Base-by-base conservation (phyloP, 2,329 filamentous ascomycete genomes). In the Grosmannia serpens region DNA sequence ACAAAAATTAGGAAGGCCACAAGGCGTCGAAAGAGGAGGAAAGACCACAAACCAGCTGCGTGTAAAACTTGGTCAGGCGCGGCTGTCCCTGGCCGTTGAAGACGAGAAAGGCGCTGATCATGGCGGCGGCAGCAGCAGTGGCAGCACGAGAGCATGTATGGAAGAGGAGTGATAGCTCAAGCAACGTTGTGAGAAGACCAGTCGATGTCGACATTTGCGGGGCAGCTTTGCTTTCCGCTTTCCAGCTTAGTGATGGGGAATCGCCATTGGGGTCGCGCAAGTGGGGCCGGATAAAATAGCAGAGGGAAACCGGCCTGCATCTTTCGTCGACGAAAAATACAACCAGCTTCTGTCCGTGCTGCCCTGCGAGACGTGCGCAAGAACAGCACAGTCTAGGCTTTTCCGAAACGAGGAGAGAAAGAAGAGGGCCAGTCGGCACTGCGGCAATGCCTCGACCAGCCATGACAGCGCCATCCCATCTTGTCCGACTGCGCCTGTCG, bases 21-120 rank as follows among this genome's bases (percentile, higher is more conserved):
- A 13, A 24, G 41, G 33, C n/a, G 1, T 50, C n/a, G 22, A 49
- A 38, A 31, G 49, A 29, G 20, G 22, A 13, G 20, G 10, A 47
- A 47, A 49, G 57, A 59, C 50, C 24, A 49, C 74, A 61, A 74
- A 95, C 92, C 65, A 99, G 84, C 71, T 97, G 92, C 2, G 92
- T 96, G 72, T 99, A 99, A 79, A 99, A 99, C 69, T 97, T 97
- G 67, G 92, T 97, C 71, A 99, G 81, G 58, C 94, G 87, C 44
- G 94, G 92, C 74, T 99, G 92, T 63, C 94, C 94, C 67, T 92
- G 90, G 77, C 96, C 96, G 70, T 99, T 99, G 79, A 99, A 99
- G 71, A 99, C 92, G 64, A 99, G 80, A 62, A 99, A 92, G 35
- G 95, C 94, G 79, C 96, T 99, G 73, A 99, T 97, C 94, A 99